Base-by-base conservation (phyloP, 225 moss, liverwort and hornwort genomes). In the Marchantia polymorpha region DNA sequence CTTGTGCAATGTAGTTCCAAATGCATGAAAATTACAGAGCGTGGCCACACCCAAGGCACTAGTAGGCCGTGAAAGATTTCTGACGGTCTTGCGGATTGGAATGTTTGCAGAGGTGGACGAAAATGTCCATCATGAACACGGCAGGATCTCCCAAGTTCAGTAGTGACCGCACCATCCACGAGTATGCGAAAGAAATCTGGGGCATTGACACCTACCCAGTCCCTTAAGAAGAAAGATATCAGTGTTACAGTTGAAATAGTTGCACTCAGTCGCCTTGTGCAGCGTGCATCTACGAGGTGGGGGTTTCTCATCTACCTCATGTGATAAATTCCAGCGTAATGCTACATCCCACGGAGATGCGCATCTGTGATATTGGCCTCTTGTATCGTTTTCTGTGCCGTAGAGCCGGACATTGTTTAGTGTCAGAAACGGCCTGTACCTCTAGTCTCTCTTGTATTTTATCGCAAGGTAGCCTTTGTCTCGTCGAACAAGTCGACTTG, bases 181-280 rank as follows among this genome's bases (percentile, higher is more conserved):
- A 99, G 77, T 99, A 99, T 70, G 97, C 92, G 0, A 89, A 93
- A 64, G 94, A 94, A 0, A 93, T 99, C 14, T 99, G 97, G 94
- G 88, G 83, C 71, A 80, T 99, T 77, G 92, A 82, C 65, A 81
- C 97, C 22, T 83, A 84, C 30, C 90, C 87, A 64, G 89, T 94
- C 26, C 83, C 87, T 71, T 96, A 81, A 93, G n/a, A 27, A 39
- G 17, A 27, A 39, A 39, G 39, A 39, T 2, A 3, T 5, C 39
- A 39, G 56, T 58, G 15, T 58, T 58, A 58, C 56, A 58, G 56
- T 58, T 13, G 56, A 39, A 39, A 39, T 39, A 5, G 39, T 68
- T 31, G 8, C 1, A 69, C 19, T 46, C 17, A 7, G 7, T 15
- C 58, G 17, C 16, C 20, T 46, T 69, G 12, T 69, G 29, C 14